Evolutionary conservation across 306 rosid genomes (phyloP), one percentile per base, ranked within the genome.

Genomic region (Pueraria montana): DNA sequence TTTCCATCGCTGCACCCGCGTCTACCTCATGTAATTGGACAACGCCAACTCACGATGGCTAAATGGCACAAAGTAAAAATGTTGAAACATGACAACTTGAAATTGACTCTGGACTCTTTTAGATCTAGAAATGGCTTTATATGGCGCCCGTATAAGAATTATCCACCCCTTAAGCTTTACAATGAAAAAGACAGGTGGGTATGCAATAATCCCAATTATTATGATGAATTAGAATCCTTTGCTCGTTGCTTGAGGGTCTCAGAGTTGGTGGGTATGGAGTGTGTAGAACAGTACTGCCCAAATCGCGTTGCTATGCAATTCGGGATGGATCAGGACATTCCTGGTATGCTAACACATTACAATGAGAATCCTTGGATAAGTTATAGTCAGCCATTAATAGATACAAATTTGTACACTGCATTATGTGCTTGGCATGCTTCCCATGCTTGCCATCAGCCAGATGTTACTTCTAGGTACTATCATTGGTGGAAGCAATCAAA

Each of bases 221-320:
- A 80, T 5, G 3, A 18, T 6, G 87, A 80, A 27, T 61, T 91
- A 2, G 62, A 5, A 16, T 86, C 85, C 11, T 87, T 84, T 49
- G 82, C 59, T 56, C 46, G 30, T n/a, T 90, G 92, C 76, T 46
- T 90, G 76, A 79, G 84, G 56, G 56, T 70, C 20, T 79, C 80
- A 48, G 76, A 82, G 53, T 69, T 92, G 82, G 86, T 78, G 23
- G 94, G 93, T 3, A 21, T 88, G 16, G 81, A 77, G 0, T 58
- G 21, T 50, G 24, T 55, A 18, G 89, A 84, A 83, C 74, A 70
- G 18, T 90, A 90, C 78, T 55, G 75, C 0, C 95, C 94, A 1
- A 88, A 90, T 23, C 72, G 91, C 0, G 92, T 91, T 46, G 87
- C 93, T 2, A 86, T 88, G 97, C 93, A 91, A 36, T 91, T 94